These are phyloP conservation scores for Edaphochlamys debaryana DNA, from an alignment of 139 green algal genomes.

Conservation along the genomic window DNA sequence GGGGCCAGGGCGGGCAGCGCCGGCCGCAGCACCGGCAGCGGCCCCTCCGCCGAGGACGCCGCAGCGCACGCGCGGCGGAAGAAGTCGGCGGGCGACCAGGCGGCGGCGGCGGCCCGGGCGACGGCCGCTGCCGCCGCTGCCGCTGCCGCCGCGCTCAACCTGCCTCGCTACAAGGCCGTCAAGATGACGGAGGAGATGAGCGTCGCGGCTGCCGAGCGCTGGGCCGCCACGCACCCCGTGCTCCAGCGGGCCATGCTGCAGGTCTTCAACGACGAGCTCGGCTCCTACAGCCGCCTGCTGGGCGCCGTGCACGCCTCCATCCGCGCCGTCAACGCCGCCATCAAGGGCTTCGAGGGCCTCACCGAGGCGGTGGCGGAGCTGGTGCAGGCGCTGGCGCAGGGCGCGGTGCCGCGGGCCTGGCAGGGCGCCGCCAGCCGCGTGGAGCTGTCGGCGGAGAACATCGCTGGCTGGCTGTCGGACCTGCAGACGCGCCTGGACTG, in stretches of 20 bases:
- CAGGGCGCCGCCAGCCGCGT: neutral
- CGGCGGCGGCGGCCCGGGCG: neutral
- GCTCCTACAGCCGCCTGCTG: conserved; percentile 34
- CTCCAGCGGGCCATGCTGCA: conserved; percentile 44
- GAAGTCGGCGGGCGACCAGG: neutral
- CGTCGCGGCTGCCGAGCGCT: conserved; percentile 38
- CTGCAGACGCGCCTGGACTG: conserved; percentile 47
- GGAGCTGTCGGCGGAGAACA: conserved; percentile 32
- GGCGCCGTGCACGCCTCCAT: conserved; percentile 35
- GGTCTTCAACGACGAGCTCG: conserved; percentile 51
- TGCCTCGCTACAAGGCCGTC: conserved; percentile 37
- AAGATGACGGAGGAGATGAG: conserved; percentile 59
- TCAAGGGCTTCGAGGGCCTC: conserved; percentile 44
- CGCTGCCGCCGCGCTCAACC: neutral
- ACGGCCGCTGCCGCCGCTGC: neutral
- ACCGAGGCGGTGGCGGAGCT: neutral
- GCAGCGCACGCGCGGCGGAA: neutral
- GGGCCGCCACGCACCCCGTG: conserved; percentile 28
- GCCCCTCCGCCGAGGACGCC: neutral
- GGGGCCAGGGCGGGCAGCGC: neutral
- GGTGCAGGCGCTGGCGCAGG: conserved; percentile 37
- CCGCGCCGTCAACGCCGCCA: conserved; percentile 30
- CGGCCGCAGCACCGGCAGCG: no score
- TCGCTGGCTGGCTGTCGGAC: conserved; percentile 47
- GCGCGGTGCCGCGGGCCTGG: conserved; percentile 43